Evolutionary conservation across 2,329 filamentous ascomycete species (phyloP), one percentile per base, ranked within the genome.

Genomic region (Herpotrichia juniperi): DNA sequence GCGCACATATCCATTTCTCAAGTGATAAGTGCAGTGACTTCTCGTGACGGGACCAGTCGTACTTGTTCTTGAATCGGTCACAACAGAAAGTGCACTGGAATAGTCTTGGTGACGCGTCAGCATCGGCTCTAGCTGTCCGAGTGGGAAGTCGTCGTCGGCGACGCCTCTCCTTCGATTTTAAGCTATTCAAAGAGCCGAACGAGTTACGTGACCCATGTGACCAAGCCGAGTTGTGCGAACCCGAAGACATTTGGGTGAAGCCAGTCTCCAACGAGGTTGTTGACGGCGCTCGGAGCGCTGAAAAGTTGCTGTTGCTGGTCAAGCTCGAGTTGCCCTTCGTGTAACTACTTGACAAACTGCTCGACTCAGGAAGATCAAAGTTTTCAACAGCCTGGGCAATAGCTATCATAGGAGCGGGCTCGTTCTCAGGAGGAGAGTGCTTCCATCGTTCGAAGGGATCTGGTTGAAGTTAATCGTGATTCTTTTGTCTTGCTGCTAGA

Each of bases 391-490:
- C 86, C 66, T 84, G 78, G 42, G 81, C 81, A 76, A 89, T 88
- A 76, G 83, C 86, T 31, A 79, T 82, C 51, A 86, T 77, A 6
- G 83, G 79, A 56, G 86, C 86, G 62, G 86, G 83, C 80, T 88
- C 86, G 78, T 88, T 81, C 74, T 88, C 85, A 42, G 86, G 86
- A 31, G 86, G 86, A 59, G 84, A 87, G 68, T 86, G 78, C 67
- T 87, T 83, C 86, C 86, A 89, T 80, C 86, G 77, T 73, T 89
- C 85, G 62, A 89, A 76, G 7, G 86, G 86, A 65, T 85, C 85
- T 72, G 47, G 62, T 51, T 57, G 49, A 72, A 87, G 81, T 67
- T 83, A 70, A 70, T 66, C 58, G 24, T n/a, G 53, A 67, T 54
- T 65, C 58, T 59, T 46, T 65, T 56, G 49, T 67, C 54, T 28